These are phyloP conservation scores for Ilex asprella DNA, from an alignment of 257 asterid species.

Conservation along the genomic window DNA sequence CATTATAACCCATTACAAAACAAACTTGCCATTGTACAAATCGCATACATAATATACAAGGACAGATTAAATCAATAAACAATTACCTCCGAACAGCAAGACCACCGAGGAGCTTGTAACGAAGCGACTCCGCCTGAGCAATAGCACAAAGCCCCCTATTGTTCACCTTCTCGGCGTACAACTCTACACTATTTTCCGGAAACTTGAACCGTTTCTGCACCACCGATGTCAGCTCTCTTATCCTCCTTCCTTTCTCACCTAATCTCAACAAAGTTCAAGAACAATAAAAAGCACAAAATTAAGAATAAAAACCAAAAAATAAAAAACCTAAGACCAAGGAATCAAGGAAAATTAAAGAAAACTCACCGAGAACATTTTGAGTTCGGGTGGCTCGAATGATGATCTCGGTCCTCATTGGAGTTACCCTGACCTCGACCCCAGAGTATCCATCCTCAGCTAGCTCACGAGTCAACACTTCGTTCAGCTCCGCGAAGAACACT, in stretches of 20 bases:
- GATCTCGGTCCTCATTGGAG: not conserved
- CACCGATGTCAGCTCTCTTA: slow-evolving; percentile 44
- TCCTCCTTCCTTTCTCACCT: slow-evolving; percentile 56
- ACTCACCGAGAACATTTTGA: slow-evolving; percentile 42
- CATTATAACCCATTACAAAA: no score
- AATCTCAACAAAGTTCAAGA: not conserved
- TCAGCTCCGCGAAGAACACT: slow-evolving; percentile 44
- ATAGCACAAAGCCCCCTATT: slow-evolving; percentile 55
- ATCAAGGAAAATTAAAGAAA: no score
- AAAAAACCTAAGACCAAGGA: no score
- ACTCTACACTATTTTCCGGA: slow-evolving; percentile 46
- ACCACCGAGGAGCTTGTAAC: slow-evolving; percentile 60
- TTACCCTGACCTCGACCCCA: slow-evolving; percentile 51
- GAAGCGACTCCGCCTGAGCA: slow-evolving; percentile 57
- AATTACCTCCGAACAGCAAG: slow-evolving; percentile 51
- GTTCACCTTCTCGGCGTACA: slow-evolving; percentile 51
- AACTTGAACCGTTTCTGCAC: slow-evolving; percentile 49
- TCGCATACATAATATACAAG: no score
- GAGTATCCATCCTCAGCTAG: slow-evolving; percentile 52
- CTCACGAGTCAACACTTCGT: slow-evolving; percentile 49
- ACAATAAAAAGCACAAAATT: no score
- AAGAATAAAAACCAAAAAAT: no score
- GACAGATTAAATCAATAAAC: no score
- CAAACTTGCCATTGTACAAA: no score
- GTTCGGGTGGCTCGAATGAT: slow-evolving; percentile 54